These are phyloP conservation scores for Penicillium sp. DNA, from an alignment of 2,329 filamentous ascomycete genomes.

Conservation along the genomic window DNA sequence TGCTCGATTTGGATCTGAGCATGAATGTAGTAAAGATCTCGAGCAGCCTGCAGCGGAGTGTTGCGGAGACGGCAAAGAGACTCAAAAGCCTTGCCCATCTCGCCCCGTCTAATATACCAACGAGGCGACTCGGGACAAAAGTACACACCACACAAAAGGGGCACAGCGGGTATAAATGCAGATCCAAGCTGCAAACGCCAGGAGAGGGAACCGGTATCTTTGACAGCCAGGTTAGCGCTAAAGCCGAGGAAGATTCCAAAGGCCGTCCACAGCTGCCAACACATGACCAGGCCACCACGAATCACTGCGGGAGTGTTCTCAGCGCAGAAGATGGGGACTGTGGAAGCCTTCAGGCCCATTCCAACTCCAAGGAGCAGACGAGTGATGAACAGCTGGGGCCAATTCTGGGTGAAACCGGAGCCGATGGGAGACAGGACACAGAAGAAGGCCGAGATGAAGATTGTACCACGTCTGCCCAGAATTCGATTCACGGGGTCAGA, in stretches of 20 bases:
- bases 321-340: slow-evolving; percentile 52
- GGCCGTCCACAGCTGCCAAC: slow-evolving; percentile 52
- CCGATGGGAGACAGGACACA: slow-evolving; percentile 65
- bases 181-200: slow-evolving; percentile 64
- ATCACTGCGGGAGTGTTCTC: slow-evolving; percentile 54
- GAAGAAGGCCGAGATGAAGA: slow-evolving; percentile 60
- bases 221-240: slow-evolving; percentile 61
- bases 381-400: slow-evolving; percentile 54
- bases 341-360: slow-evolving; percentile 59
- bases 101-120: slow-evolving; percentile 64
- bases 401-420: slow-evolving; percentile 57
- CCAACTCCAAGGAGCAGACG: slow-evolving; percentile 58
- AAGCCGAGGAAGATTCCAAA: slow-evolving; percentile 65
- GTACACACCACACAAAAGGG: slow-evolving; percentile 55
- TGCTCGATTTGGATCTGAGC: slow-evolving; percentile 48
- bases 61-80: slow-evolving; percentile 57
- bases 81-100: slow-evolving; percentile 57
- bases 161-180: slow-evolving; percentile 61
- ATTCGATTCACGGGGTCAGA: slow-evolving; percentile 60
- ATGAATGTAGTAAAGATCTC: slow-evolving; percentile 51
- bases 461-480: slow-evolving; percentile 59
- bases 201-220: slow-evolving; percentile 53
- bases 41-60: slow-evolving; percentile 55
- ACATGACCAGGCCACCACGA: slow-evolving; percentile 55
- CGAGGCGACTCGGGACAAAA: slow-evolving; percentile 62